Evolutionary conservation across 129 eudicot genomes (phyloP), one percentile per base, ranked within the genome.

Genomic region (Centrapalus pauciflorus): DNA sequence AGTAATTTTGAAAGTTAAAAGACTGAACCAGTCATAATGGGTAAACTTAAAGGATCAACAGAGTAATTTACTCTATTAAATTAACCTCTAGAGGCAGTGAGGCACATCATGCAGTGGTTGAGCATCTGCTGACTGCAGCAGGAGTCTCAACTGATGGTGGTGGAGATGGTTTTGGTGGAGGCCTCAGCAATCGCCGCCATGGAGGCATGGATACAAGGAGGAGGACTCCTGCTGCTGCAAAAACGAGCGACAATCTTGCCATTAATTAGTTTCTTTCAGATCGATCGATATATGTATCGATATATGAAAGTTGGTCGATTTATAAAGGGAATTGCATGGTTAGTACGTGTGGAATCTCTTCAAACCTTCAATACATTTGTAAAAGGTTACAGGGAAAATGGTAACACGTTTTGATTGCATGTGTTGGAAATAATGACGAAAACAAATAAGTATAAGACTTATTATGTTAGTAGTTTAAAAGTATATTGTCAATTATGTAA

Each of bases 41-140:
- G n/a, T n/a, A n/a, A n/a, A n/a, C n/a, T n/a, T n/a, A n/a, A n/a
- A n/a, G n/a, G n/a, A n/a, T n/a, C n/a, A n/a, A n/a, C n/a, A n/a
- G n/a, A n/a, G n/a, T n/a, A n/a, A n/a, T n/a, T n/a, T n/a, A n/a
- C n/a, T n/a, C n/a, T n/a, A n/a, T n/a, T n/a, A n/a, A n/a, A n/a
- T n/a, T 7, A 11, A 29, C 61, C 57, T 41, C 14, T 26, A 4
- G 10, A 14, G 0, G 1, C 10, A 0, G 21, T 29, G 16, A 76
- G 49, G 49, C 69, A 69, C 76, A 51, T 76, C 61, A 17, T 21
- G n/a, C 81, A 76, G 21, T 76, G 81, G 66, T 11, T 35, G 24
- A 69, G 81, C 79, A 55, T 57, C 40, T 43, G 35, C 54, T 56
- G 68, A 7, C 67, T 43, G 52, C n/a, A n/a, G n/a, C n/a, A n/a